Conservation (phyloP, 2,329 filamentous ascomycete species). For the Trichoderma gracile region DNA sequence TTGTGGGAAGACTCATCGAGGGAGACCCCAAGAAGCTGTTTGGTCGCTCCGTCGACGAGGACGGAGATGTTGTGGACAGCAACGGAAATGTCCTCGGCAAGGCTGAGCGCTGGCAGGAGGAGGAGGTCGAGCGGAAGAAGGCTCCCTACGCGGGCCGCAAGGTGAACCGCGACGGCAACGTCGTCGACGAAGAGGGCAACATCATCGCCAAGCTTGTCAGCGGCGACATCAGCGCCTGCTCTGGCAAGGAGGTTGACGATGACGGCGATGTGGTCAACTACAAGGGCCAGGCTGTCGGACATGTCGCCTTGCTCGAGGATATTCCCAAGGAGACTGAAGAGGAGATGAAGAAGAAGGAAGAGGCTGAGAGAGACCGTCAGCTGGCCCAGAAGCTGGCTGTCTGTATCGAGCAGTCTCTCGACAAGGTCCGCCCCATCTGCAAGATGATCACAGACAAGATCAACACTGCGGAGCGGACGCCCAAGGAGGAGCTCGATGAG, state of each 20-base stretch:
- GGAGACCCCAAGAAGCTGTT: constrained; percentile 72
- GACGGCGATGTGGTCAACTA: constrained; percentile 71
- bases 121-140: constrained; percentile 53
- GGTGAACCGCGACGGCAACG: constrained; percentile 61
- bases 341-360: constrained; percentile 55
- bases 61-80: constrained; percentile 79
- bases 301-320: constrained; percentile 65
- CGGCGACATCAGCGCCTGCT: constrained; percentile 64
- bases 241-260: constrained; percentile 69
- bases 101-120: constrained; percentile 61
- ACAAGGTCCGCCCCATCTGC: constrained; percentile 81
- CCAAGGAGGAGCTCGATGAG: constrained; percentile 86
- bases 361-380: constrained; percentile 68
- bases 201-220: constrained; percentile 67
- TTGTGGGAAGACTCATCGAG: constrained; percentile 69
- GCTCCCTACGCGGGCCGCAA: constrained; percentile 55
- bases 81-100: constrained; percentile 63
- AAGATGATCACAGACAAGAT: constrained; percentile 85
- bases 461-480: constrained; percentile 75
- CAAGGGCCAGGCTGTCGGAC: constrained; percentile 66
- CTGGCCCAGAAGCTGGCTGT: constrained; percentile 73
- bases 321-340: constrained; percentile 48
- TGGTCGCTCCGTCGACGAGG: constrained; percentile 74
- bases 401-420: constrained; percentile 75
- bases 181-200: constrained; percentile 60